A percentile compares a stretch with the other conserved stretches of the same genome.
phyloP scores from a whole-genome alignment of 495 filamentous ascomycete species.

The Hypoxylon lenormandii region DNA sequence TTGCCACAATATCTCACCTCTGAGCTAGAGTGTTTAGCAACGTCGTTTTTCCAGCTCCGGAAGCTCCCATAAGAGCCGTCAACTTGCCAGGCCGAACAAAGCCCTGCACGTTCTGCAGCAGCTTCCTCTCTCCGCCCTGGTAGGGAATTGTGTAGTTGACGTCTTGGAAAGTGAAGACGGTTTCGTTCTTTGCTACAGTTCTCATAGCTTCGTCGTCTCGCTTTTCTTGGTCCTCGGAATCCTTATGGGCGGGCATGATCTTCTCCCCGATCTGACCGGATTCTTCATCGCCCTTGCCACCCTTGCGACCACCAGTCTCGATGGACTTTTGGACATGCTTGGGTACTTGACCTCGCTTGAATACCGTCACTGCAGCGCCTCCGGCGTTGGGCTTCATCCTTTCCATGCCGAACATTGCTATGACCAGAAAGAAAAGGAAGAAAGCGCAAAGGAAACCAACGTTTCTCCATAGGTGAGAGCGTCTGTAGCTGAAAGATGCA shows the following conservation, averaged over 20 bases:
- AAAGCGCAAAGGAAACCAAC: constrained; percentile 76
- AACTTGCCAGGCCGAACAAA: constrained; percentile 78
- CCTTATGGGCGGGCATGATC: constrained; percentile 12
- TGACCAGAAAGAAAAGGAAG: constrained; percentile 70
- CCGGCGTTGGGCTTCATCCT: constrained; percentile 76
- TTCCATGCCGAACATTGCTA: constrained; percentile 75
- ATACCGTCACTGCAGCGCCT: constrained; percentile 76
- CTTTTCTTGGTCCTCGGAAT: constrained; percentile 11
- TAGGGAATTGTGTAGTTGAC: constrained; percentile 77
- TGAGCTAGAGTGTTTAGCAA: constrained; percentile 71
- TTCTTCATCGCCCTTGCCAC: constrained; percentile 38
- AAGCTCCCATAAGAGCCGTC: constrained; percentile 65
- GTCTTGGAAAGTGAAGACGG: constrained; percentile 76
- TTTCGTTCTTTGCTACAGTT: constrained; percentile 44
- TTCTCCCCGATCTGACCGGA: constrained; percentile 32
- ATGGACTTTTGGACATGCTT: constrained; percentile 45
- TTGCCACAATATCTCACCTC: constrained; percentile 73
- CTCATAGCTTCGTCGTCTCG: constrained; percentile 27
- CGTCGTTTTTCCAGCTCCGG: constrained; percentile 63
- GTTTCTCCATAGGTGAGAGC: constrained; percentile 75
- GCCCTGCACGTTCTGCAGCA: constrained; percentile 74
- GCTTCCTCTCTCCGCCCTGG: constrained; percentile 67
- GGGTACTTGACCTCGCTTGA: constrained; percentile 52
- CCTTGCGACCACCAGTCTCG: constrained; percentile 40
- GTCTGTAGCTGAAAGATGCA: constrained; percentile 67